A percentile compares a stretch with the other conserved stretches of the same genome.
Evolutionary conservation across 768 basidiomycete species (phyloP).

Genomic region (Tricholoma terreum): DNA sequence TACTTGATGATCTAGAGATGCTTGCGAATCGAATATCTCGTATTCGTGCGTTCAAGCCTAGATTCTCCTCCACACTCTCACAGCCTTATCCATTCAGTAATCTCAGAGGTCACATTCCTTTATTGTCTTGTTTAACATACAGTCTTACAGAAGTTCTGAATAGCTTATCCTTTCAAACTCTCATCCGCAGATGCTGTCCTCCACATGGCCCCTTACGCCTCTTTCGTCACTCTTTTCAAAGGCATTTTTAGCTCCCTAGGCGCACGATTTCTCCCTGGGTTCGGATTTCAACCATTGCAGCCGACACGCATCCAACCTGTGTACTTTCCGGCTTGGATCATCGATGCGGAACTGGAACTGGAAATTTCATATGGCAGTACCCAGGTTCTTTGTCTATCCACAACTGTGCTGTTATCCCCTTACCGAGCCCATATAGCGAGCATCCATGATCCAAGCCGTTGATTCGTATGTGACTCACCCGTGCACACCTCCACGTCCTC

Average conservation of each 20-base stretch:
- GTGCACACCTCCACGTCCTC: slow-evolving; percentile 5
- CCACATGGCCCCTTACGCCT: slow-evolving; percentile 34
- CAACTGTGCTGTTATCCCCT: neutral
- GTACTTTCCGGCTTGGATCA: slow-evolving; percentile 64
- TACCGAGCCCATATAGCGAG: slow-evolving; percentile 22
- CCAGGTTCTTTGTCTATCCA: slow-evolving; percentile 19
- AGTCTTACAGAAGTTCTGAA: neutral
- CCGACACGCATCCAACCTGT: slow-evolving; percentile 49
- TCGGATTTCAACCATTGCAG: slow-evolving; percentile 36
- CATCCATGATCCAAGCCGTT: slow-evolving; percentile 31
- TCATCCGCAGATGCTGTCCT: slow-evolving; percentile 43
- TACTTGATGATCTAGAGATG: too few relatives aligned
- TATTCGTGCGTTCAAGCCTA: slow-evolving; percentile 8
- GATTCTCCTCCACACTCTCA: neutral
- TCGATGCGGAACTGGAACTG: slow-evolving; percentile 51
- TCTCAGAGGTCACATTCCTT: slow-evolving; percentile 32
- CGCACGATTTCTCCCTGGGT: slow-evolving; percentile 35
- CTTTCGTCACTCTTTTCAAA: slow-evolving; percentile 20
- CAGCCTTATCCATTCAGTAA: slow-evolving; percentile 30
- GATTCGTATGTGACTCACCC: slow-evolving; percentile 43
- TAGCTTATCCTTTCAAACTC: slow-evolving; percentile 53
- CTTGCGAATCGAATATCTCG: slow-evolving; percentile 14
- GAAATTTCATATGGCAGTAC: slow-evolving; percentile 23
- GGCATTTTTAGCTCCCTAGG: slow-evolving; percentile 26
- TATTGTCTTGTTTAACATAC: neutral